phyloP scores from a whole-genome alignment of 192 early-diverging fungal genomes.

The Mortierella hygrophila region DNA sequence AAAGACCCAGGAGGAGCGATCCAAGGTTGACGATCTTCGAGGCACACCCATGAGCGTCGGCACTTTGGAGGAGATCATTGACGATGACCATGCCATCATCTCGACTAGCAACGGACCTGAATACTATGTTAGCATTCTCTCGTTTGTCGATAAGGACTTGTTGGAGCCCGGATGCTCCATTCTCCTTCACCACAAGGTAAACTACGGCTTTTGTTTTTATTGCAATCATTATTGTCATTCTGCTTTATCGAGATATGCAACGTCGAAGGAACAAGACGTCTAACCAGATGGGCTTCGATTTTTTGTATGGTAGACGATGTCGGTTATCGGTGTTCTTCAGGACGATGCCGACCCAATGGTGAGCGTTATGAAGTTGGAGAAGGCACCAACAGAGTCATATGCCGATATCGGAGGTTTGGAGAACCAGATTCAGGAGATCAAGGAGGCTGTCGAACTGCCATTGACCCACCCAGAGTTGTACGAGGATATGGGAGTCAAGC shows the following conservation, averaged over 20 bases:
- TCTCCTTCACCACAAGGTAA: conserved; percentile 91
- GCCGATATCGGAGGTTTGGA: conserved; percentile 98
- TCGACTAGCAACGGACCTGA: conserved; percentile 92
- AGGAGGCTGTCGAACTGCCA: conserved; percentile 97
- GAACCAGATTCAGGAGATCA: conserved; percentile 98
- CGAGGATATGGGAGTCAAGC: conserved; percentile 99
- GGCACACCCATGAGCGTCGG: conserved; percentile 98
- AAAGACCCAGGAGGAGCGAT: conserved; percentile 91
- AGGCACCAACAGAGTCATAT: conserved; percentile 99
- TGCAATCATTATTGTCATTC: neutral
- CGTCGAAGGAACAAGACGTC: neutral
- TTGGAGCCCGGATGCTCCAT: conserved; percentile 98
- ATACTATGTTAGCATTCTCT: conserved; percentile 97
- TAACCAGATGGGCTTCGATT: neutral
- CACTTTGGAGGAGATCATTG: conserved; percentile 98
- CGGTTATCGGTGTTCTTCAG: conserved; percentile 94
- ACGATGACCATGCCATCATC: conserved; percentile 99
- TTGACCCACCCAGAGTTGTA: conserved; percentile 97
- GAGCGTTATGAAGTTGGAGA: conserved; percentile 99
- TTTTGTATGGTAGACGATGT: conserved; percentile 67
- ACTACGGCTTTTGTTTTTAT: neutral
- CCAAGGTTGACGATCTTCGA: conserved; percentile 94
- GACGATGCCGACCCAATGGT: conserved; percentile 99
- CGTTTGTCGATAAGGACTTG: conserved; percentile 99
- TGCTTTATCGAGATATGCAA: neutral